Evolutionary conservation across 768 basidiomycete species (phyloP), one percentile per base, ranked within the genome.

Genomic region (Mycena latifolia): DNA sequence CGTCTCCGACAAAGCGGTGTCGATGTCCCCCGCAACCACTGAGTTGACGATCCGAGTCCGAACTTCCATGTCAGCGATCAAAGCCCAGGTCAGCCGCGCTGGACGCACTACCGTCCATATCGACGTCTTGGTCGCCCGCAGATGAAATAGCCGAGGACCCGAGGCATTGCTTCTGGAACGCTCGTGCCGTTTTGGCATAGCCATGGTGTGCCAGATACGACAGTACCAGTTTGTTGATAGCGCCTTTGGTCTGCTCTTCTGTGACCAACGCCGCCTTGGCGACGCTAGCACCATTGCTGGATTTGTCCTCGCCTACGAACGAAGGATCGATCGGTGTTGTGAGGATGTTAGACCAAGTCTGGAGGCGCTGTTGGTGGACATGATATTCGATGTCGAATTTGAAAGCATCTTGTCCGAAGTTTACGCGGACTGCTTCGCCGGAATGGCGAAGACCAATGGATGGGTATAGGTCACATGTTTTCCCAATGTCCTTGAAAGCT

Each of bases 391-490:
- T 97, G 77, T 98, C 96, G 76, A 88, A 98, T 71, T 83, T 86
- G 86, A 98, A 99, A 4, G 89, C 84, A 11, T 88, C 88, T 74
- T 91, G 89, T 28, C 95, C 95, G 75, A 99, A 96, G 80, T 99
- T 98, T 72, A 90, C 91, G 35, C 89, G 87, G 41, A 98, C 79
- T 15, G 87, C 82, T 77, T 99, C 97, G 35, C 87, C 87, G 0
- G 84, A 79, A 72, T 95, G 91, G 54, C 93, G 92, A 59, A 99
- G 83, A 27, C 96, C 96, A 62, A 98, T 86, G n/a, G 93, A 89
- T 3, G 97, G 96, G 74, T 91, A 95, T 27, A 98, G 75, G 25
- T 90, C 87, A 48, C 82, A 80, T 54, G 84, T 84, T 72, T 86
- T 86, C 33, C 90, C 90, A 27, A 94, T 83, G 70, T 88, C 87